A percentile compares a stretch with the other conserved stretches of the same genome.
phyloP scores from a whole-genome alignment of 257 asterid species.

The Plectranthus barbatus region DNA sequence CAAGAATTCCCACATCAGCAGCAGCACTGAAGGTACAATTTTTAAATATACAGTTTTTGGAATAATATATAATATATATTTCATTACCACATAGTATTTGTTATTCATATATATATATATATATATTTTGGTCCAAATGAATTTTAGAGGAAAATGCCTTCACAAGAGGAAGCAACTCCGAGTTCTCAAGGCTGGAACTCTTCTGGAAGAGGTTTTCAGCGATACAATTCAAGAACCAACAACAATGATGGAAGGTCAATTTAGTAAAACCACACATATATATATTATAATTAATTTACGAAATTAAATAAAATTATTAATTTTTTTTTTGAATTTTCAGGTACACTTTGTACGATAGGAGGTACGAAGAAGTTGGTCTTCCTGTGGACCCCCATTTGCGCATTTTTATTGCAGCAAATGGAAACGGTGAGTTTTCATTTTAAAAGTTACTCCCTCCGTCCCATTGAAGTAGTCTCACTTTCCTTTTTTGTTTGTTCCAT shows the following conservation, averaged over 20 bases:
- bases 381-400: constrained; percentile 29
- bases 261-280: too few relatives aligned
- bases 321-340: constrained; percentile 8
- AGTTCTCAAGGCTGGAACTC: background rate
- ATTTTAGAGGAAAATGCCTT: constrained; percentile 2
- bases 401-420: constrained; percentile 10
- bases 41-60: too few relatives aligned
- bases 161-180: background rate
- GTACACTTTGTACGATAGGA: constrained; percentile 18
- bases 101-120: too few relatives aligned
- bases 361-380: constrained; percentile 20
- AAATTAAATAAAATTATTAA: too few relatives aligned
- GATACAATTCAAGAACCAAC: background rate
- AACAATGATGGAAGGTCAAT: constrained; percentile 1
- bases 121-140: background rate
- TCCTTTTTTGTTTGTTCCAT: too few relatives aligned
- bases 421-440: constrained; percentile 1
- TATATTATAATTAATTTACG: background rate
- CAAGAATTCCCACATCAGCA: too few relatives aligned
- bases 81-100: too few relatives aligned
- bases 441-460: too few relatives aligned
- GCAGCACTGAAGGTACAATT: too few relatives aligned
- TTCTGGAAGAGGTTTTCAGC: background rate
- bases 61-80: too few relatives aligned
- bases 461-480: too few relatives aligned